Percentiles rank a stretch among this genome's conserved stretches.
Evolutionary conservation across 108 stramenopile species (phyloP).

Genomic region (Nitzschia putrida): DNA sequence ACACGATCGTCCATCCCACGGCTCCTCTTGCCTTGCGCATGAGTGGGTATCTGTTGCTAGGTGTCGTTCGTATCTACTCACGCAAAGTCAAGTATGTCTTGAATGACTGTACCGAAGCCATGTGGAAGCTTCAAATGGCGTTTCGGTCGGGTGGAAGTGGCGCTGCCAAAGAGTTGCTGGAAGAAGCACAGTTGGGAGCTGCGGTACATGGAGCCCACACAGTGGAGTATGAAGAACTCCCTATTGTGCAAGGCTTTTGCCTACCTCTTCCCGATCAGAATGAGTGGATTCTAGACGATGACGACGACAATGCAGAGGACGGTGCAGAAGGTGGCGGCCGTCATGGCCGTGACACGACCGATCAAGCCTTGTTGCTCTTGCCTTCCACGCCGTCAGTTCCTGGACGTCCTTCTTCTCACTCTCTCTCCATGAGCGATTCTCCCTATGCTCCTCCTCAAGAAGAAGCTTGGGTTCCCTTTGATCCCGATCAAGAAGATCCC

Average conservation of each 20-base stretch:
- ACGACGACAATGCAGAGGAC: slow-evolving; percentile 43
- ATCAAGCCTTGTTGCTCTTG: not conserved
- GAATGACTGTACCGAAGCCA: slow-evolving; percentile 97
- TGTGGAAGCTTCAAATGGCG: slow-evolving; percentile 97
- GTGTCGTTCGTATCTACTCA: slow-evolving; percentile 97
- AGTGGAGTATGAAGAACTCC: slow-evolving; percentile 58
- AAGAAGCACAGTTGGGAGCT: slow-evolving; percentile 7
- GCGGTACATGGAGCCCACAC: not conserved
- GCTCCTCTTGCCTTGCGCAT: slow-evolving; percentile 97
- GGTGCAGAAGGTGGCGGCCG: slow-evolving; percentile 8
- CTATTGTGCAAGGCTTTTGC: slow-evolving; percentile 49
- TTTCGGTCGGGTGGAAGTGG: slow-evolving; percentile 46
- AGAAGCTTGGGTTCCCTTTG: slow-evolving; percentile 83
- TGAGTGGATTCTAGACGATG: slow-evolving; percentile 76
- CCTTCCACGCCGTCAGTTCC: slow-evolving; percentile 1
- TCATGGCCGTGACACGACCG: not conserved
- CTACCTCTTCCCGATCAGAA: slow-evolving; percentile 43
- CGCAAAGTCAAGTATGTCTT: slow-evolving; percentile 94
- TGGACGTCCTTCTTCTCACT: slow-evolving; percentile 15
- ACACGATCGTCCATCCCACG: slow-evolving; percentile 92
- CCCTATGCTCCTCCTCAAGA: slow-evolving; percentile 58
- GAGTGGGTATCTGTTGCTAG: slow-evolving; percentile 93
- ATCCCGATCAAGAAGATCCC: slow-evolving; percentile 77
- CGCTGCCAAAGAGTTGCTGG: slow-evolving; percentile 24
- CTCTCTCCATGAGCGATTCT: slow-evolving; percentile 5